Percentiles rank a stretch among this genome's conserved stretches.
phyloP scores from a whole-genome alignment of 2,329 filamentous ascomycete genomes.

The Torrubiella hemipterigena region DNA sequence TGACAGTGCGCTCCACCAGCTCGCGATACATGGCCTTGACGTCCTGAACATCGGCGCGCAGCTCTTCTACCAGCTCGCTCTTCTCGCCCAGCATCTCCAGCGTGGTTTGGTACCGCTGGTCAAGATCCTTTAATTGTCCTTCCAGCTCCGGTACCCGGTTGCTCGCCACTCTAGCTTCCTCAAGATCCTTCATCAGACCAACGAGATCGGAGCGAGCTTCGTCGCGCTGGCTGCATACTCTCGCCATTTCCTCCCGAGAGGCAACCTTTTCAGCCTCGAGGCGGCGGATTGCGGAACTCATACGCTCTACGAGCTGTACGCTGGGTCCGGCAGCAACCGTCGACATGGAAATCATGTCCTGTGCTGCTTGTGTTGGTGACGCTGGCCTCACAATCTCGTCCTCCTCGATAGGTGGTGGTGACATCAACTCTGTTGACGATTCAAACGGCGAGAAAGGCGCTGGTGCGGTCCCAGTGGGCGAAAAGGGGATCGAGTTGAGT shows the following conservation, averaged over 20 bases:
- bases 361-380: constrained; percentile 57
- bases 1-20: constrained; percentile 73
- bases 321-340: constrained; percentile 84
- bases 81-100: constrained; percentile 94
- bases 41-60: constrained; percentile 79
- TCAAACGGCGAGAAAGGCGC: constrained; percentile 38
- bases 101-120: constrained; percentile 75
- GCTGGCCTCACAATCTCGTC: constrained; percentile 29
- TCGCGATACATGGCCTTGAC: constrained; percentile 95
- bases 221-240: constrained; percentile 76
- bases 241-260: constrained; percentile 71
- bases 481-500: no score
- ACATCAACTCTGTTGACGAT: constrained; percentile 19
- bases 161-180: constrained; percentile 52
- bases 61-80: constrained; percentile 86
- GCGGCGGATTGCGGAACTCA: constrained; percentile 85
- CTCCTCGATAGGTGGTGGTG: constrained; percentile 28
- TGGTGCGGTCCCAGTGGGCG: no score
- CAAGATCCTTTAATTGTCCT: constrained; percentile 53
- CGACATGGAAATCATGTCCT: constrained; percentile 80
- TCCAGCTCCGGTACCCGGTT: constrained; percentile 54
- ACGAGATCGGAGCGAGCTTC: constrained; percentile 91
- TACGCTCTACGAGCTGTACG: constrained; percentile 89
- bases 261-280: constrained; percentile 87
- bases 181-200: constrained; percentile 73